Evolutionary conservation across 305 asterid genomes (phyloP).

Genomic region (Salvia sclarea): DNA sequence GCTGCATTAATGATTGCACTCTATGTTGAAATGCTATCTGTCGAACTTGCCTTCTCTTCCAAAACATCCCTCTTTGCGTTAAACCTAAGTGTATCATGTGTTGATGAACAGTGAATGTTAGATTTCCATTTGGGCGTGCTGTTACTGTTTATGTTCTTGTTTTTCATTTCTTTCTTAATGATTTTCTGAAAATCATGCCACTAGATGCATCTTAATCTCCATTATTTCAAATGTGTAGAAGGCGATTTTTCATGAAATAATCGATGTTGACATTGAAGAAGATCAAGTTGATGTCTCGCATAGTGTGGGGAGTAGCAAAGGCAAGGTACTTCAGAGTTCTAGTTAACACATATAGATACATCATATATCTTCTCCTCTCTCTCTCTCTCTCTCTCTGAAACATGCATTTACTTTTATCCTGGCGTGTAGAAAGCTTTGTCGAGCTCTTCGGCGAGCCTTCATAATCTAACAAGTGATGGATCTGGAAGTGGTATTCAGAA

Average conservation of each 20-base stretch:
- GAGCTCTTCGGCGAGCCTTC: constrained; percentile 33
- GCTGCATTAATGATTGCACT: background rate
- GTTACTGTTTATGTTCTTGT: background rate
- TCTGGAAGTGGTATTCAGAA: constrained; percentile 32
- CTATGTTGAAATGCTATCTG: background rate
- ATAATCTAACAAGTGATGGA: constrained; percentile 32
- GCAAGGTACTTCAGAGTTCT: constrained; percentile 61
- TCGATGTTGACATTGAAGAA: constrained; percentile 70
- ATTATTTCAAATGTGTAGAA: constrained; percentile 34
- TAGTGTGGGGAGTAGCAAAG: constrained; percentile 48
- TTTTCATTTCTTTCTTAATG: background rate
- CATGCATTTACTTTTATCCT: constrained; percentile 7
- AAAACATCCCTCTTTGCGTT: background rate
- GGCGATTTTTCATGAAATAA: constrained; percentile 59
- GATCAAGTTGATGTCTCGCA: constrained; percentile 42
- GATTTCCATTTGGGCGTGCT: background rate
- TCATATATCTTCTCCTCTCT: background rate
- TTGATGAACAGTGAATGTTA: background rate
- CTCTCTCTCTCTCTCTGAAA: background rate
- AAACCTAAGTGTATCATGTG: background rate
- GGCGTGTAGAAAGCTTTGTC: constrained; percentile 43
- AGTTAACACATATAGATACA: background rate
- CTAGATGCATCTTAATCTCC: constrained; percentile 26
- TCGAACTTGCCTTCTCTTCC: background rate
- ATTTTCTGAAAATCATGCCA: constrained; percentile 16